Evolutionary conservation across 495 filamentous ascomycete species (phyloP), one percentile per base, ranked within the genome.

Genomic region (Articulospora tetracladia): DNA sequence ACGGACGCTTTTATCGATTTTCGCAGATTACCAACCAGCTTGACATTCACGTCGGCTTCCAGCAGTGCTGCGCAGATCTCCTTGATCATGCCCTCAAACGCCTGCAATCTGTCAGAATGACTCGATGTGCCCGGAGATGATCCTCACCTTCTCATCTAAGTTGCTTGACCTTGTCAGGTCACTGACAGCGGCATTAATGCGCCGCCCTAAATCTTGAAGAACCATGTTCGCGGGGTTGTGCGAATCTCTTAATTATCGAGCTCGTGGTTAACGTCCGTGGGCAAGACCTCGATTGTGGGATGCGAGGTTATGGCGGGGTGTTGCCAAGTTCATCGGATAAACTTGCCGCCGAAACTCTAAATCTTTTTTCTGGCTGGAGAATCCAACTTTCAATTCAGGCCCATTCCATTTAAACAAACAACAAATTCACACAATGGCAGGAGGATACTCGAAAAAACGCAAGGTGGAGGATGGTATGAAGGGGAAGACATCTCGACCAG

Each of bases 21-120:
- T 61, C 92, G 93, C 50, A 99, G 87, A 62, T 83, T 83, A 69
- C 86, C 84, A 25, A 99, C 94, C n/a, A 99, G 92, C 68, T 86
- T 86, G 59, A 98, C 88, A 70, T 98, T 99, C 57, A 99, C 84
- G 72, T 99, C 94, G 71, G 95, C 91, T 79, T 95, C 92, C 61
- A 97, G 80, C 26, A 99, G 86, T 58, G 94, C 94, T 51, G 90
- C 83, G 68, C 90, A 94, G 57, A 99, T 98, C 73, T 97, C 91
- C 72, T 97, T 97, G 64, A 99, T 79, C 95, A 99, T 98, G 64
- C 82, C 82, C 78, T 99, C 94, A 76, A 99, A 97, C 10, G 92
- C 91, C 93, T 97, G 71, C 36, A 26, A 23, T 46, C n/a, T 55
- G 46, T 60, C 46, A 57, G 47, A 17, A 60, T 53, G 27, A 41